Percentiles rank a stretch among this genome's conserved stretches.
Conservation (phyloP, 225 moss, liverwort and hornwort species). For the Ulota crispa region DNA sequence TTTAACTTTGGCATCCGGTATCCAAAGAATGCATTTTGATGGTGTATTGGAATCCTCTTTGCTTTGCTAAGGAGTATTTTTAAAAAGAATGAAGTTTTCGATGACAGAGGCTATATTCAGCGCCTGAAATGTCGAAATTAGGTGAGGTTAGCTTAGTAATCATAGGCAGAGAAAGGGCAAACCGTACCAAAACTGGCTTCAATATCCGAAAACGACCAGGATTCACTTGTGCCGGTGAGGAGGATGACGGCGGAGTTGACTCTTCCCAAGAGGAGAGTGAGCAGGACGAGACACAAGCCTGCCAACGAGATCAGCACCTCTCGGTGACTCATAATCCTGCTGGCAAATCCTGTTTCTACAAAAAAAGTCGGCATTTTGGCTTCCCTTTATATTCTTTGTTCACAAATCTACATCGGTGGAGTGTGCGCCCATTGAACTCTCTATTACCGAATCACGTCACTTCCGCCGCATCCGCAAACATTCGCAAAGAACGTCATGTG, state of each 20-base stretch:
- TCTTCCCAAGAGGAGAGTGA: constrained; percentile 76
- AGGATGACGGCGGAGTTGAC: constrained; percentile 78
- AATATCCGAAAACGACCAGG: constrained; percentile 65
- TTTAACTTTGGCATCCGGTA: neutral
- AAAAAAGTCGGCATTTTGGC: constrained; percentile 60
- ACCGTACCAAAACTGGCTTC: constrained; percentile 77
- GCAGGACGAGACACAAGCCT: constrained; percentile 70
- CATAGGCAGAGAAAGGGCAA: neutral
- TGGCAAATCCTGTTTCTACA: constrained; percentile 60
- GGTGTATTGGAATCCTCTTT: neutral
- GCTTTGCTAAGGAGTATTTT: neutral
- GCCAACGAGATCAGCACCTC: constrained; percentile 82
- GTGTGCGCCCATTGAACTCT: neutral
- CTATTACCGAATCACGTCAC: constrained; percentile 23
- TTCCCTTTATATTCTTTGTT: neutral
- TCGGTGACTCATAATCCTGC: constrained; percentile 68
- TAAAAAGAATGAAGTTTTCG: neutral
- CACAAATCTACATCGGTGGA: constrained; percentile 3
- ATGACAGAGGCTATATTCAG: neutral
- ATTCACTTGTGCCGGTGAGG: constrained; percentile 66
- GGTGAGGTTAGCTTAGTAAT: neutral
- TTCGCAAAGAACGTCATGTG: constrained; percentile 18
- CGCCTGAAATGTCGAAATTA: neutral
- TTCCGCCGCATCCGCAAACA: constrained; percentile 28
- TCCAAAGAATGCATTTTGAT: neutral